phyloP scores from a whole-genome alignment of 345 rosid genomes.

The Lagerstroemia speciosa region DNA sequence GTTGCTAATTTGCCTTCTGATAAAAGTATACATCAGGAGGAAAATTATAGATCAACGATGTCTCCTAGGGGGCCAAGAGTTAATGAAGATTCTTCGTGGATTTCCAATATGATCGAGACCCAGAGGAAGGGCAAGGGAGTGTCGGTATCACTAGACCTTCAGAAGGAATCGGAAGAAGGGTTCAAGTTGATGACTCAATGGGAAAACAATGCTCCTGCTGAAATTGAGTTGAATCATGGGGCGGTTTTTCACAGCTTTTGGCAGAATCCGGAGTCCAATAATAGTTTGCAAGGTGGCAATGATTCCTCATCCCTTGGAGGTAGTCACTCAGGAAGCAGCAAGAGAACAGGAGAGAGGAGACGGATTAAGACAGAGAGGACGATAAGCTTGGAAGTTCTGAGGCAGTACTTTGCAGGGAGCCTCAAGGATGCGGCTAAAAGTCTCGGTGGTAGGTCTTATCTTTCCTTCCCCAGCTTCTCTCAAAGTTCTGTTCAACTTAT shows the following conservation, averaged over 20 bases:
- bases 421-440: conserved; percentile 37
- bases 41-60: conserved; percentile 14
- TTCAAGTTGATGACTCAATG: conserved; percentile 32
- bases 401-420: conserved; percentile 35
- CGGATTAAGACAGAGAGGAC: conserved; percentile 27
- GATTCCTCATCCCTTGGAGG: conserved; percentile 8
- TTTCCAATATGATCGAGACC: conserved; percentile 40
- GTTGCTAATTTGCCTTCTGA: background rate
- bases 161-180: conserved; percentile 44
- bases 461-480: background rate
- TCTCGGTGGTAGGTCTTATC: conserved; percentile 24
- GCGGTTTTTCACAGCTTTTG: conserved; percentile 15
- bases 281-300: conserved; percentile 18
- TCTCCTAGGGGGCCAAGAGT: conserved; percentile 32
- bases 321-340: conserved; percentile 7
- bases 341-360: conserved; percentile 15
- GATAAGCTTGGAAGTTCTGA: conserved; percentile 28
- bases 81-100: conserved; percentile 51
- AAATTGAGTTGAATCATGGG: background rate
- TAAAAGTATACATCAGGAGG: conserved; percentile 11
- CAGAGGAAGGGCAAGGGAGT: conserved; percentile 52
- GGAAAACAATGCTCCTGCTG: background rate
- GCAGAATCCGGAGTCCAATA: conserved; percentile 28
- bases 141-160: conserved; percentile 44
- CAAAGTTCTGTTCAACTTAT: background rate